Percentiles rank a stretch among this genome's conserved stretches.
These are phyloP conservation scores for Saccharomycopsis amapae DNA, from an alignment of 805 yeast genomes.

Conservation along the genomic window DNA sequence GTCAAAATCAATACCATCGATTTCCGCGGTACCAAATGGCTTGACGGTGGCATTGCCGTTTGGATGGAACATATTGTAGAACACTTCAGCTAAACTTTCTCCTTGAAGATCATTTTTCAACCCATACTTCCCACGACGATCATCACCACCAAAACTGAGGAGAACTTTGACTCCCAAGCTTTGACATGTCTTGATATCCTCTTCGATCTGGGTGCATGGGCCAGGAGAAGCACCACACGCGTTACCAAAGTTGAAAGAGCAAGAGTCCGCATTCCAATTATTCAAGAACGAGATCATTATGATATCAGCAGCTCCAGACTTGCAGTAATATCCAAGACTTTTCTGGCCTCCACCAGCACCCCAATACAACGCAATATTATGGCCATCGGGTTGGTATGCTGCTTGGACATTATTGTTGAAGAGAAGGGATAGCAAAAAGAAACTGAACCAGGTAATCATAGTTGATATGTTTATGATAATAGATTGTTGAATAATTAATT, in stretches of 20 bases:
- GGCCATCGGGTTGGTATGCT: slow-evolving; percentile 22
- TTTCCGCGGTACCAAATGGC: slow-evolving; percentile 20
- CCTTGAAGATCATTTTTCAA: slow-evolving; percentile 79
- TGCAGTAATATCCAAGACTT: slow-evolving; percentile 44
- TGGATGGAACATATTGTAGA: slow-evolving; percentile 55
- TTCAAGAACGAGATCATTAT: slow-evolving; percentile 24
- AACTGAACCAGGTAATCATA: too few relatives aligned
- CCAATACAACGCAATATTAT: slow-evolving; percentile 60
- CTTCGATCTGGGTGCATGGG: slow-evolving; percentile 41
- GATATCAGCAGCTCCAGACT: slow-evolving; percentile 45
- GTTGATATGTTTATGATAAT: too few relatives aligned
- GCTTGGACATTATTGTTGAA: slow-evolving; percentile 1
- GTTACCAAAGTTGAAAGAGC: slow-evolving; percentile 40
- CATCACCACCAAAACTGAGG: slow-evolving; percentile 68
- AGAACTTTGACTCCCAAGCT: slow-evolving; percentile 68
- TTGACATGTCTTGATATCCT: slow-evolving; percentile 72
- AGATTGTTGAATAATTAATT: too few relatives aligned
- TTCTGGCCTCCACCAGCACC: slow-evolving; percentile 46
- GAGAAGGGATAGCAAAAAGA: background rate
- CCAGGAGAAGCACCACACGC: slow-evolving; percentile 29
- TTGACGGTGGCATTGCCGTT: slow-evolving; percentile 35
- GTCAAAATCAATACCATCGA: slow-evolving; percentile 21
- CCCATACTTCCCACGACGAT: slow-evolving; percentile 62
- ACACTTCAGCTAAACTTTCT: slow-evolving; percentile 46
- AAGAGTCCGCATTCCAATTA: slow-evolving; percentile 26